Evolutionary conservation across 2,329 filamentous ascomycete species (phyloP).

Genomic region (Trichoderma gracile): DNA sequence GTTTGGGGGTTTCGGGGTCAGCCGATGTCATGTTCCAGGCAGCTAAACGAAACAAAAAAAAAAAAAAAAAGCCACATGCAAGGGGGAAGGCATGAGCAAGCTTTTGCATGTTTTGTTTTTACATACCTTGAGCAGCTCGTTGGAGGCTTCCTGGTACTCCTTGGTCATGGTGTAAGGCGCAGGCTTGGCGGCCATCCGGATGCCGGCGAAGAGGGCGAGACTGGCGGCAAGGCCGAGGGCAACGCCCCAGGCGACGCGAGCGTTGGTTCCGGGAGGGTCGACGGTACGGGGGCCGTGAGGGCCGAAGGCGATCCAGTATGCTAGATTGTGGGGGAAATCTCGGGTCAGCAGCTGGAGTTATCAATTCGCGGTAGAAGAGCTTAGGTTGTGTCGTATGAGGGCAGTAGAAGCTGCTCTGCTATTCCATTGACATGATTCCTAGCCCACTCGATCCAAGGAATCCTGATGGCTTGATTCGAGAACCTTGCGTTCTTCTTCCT

Average conservation of each 20-base stretch:
- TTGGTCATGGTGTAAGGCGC: slow-evolving; percentile 86
- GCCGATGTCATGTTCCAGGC: not conserved
- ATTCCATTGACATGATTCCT: not conserved
- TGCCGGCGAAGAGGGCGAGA: slow-evolving; percentile 68
- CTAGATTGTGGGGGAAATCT: slow-evolving; percentile 61
- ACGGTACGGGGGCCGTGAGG: slow-evolving; percentile 88
- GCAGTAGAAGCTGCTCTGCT: not conserved
- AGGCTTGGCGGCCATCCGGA: slow-evolving; percentile 71
- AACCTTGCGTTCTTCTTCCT: too few species aligned
- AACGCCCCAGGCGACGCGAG: slow-evolving; percentile 75
- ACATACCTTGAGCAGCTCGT: slow-evolving; percentile 85
- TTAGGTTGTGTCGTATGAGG: too few species aligned
- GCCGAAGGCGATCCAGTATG: slow-evolving; percentile 98
- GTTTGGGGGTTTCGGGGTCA: slow-evolving; percentile 29
- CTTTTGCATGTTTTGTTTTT: not conserved
- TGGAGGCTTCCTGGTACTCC: slow-evolving; percentile 94
- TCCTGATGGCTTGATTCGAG: not conserved
- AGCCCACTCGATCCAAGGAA: not conserved
- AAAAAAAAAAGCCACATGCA: too few species aligned
- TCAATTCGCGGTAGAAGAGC: not conserved
- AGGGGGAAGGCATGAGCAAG: too few species aligned
- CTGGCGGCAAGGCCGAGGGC: slow-evolving; percentile 66
- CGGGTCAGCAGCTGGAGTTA: slow-evolving; percentile 38
- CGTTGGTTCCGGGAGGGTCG: slow-evolving; percentile 79
- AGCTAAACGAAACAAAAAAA: too few species aligned